phyloP scores from a whole-genome alignment of 2,329 filamentous ascomycete genomes.

The Didymosphaeria variabile region DNA sequence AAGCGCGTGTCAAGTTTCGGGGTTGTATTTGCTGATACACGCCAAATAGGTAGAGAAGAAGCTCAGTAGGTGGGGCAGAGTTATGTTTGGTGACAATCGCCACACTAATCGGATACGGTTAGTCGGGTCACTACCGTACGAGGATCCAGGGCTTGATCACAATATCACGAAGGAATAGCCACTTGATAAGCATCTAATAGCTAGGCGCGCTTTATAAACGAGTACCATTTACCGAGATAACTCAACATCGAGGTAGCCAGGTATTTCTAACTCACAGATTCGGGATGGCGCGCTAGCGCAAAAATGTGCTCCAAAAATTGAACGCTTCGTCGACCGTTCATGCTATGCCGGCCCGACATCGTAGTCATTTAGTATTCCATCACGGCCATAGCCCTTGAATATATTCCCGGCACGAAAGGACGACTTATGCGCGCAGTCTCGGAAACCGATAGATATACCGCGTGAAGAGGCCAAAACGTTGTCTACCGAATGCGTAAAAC shows the following conservation, averaged over 20 bases:
- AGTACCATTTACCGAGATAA: not conserved
- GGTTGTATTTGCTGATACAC: not conserved
- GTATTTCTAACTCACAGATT: no score
- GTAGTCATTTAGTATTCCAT: no score
- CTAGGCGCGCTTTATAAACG: not conserved
- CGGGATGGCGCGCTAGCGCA: not conserved
- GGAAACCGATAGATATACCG: not conserved
- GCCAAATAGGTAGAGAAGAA: not conserved
- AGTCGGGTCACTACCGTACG: not conserved
- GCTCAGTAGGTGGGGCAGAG: not conserved
- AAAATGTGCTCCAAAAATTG: not conserved
- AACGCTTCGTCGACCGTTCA: not conserved
- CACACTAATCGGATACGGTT: not conserved
- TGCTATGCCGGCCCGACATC: not conserved
- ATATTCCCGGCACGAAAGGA: no score
- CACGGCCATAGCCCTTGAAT: no score
- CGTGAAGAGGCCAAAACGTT: slow-evolving; percentile 1
- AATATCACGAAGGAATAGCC: not conserved
- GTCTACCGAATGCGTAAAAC: not conserved
- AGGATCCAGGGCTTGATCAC: no score
- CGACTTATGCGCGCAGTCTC: not conserved
- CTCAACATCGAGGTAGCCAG: not conserved
- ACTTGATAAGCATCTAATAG: not conserved
- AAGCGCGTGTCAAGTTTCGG: not conserved
- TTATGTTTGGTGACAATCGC: not conserved